Conservation (phyloP, 331 rosid species). For the Malus hybrid region DNA sequence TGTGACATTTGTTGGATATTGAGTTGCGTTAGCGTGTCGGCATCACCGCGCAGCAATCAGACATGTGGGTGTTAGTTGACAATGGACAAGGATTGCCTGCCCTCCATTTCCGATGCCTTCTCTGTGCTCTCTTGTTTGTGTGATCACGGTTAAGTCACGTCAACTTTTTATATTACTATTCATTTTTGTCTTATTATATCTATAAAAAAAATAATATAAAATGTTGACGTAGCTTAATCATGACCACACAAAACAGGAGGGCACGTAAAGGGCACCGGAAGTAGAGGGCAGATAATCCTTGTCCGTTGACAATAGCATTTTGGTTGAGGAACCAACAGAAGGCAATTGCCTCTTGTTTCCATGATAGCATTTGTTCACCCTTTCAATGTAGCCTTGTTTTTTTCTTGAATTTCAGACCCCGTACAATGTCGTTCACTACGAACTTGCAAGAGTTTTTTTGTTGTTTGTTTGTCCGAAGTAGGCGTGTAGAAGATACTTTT, state of each 20-base stretch:
- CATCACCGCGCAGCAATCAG: not conserved
- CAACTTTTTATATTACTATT: no score
- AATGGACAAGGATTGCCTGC: no score
- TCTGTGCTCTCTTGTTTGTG: no score
- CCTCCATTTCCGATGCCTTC: no score
- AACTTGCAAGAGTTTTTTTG: not conserved
- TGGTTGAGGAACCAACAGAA: not conserved
- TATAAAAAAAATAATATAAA: no score
- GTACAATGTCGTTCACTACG: not conserved
- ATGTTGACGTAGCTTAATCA: no score
- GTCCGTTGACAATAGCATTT: not conserved
- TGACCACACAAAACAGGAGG: no score
- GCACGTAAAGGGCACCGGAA: no score
- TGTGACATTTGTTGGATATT: not conserved
- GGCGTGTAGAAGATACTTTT: not conserved
- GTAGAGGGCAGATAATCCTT: no score
- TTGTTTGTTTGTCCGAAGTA: no score
- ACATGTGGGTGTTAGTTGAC: not conserved
- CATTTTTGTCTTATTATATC: no score
- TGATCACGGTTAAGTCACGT: no score
- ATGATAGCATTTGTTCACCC: not conserved
- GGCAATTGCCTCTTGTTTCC: not conserved
- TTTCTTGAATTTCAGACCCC: not conserved
- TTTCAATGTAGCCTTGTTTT: not conserved
- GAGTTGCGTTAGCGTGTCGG: not conserved